Evolutionary conservation across 2,329 filamentous ascomycete genomes (phyloP).

Genomic region (Fusarium neocosmosporiellum): DNA sequence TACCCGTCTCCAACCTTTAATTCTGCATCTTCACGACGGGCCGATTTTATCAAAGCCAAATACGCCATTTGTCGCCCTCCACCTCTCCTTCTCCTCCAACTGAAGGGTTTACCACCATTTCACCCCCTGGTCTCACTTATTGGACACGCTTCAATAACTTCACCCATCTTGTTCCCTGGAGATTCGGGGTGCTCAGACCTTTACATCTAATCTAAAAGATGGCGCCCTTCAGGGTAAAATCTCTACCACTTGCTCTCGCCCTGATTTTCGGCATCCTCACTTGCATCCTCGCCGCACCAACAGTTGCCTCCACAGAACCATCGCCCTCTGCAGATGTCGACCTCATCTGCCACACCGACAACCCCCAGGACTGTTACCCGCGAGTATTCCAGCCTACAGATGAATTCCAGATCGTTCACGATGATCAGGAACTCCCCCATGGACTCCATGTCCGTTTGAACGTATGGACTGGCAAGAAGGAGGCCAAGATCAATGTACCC

Average conservation of each 20-base stretch:
- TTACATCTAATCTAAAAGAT: slow-evolving; percentile 23
- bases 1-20: neutral
- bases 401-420: slow-evolving; percentile 71
- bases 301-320: slow-evolving; percentile 42
- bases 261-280: slow-evolving; percentile 45
- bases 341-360: slow-evolving; percentile 72
- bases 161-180: neutral
- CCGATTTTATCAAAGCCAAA: slow-evolving; percentile 2
- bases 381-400: slow-evolving; percentile 71
- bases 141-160: neutral
- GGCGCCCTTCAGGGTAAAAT: slow-evolving; percentile 40
- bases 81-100: neutral
- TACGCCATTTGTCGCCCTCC: neutral
- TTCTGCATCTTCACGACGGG: neutral
- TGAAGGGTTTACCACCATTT: neutral
- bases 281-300: slow-evolving; percentile 40
- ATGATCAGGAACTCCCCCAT: slow-evolving; percentile 73
- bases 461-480: slow-evolving; percentile 70
- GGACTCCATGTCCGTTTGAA: slow-evolving; percentile 76
- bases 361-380: slow-evolving; percentile 73
- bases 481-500: slow-evolving; percentile 74
- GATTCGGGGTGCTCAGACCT: neutral
- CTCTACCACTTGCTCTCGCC: slow-evolving; percentile 33
- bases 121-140: slow-evolving; percentile 5
- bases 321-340: slow-evolving; percentile 58